A percentile compares a stretch with the other conserved stretches of the same genome.
phyloP scores from a whole-genome alignment of 116 monocot species.

The Thalassia testudinum region DNA sequence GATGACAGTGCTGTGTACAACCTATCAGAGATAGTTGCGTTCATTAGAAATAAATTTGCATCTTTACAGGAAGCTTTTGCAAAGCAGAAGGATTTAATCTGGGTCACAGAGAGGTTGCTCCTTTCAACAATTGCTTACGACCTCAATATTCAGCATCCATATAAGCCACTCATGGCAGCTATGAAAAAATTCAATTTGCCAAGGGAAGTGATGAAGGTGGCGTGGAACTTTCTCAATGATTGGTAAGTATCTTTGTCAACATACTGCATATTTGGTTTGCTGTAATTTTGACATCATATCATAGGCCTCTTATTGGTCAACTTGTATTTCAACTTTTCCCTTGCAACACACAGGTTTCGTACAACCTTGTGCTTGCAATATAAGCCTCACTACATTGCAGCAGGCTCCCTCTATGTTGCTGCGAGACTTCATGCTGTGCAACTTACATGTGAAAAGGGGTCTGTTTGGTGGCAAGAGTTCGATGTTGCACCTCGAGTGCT shows the following conservation, averaged over 20 bases:
- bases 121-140: constrained; percentile 15
- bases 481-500: constrained; percentile 62
- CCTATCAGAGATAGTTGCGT: neutral
- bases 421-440: constrained; percentile 70
- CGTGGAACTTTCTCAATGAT: constrained; percentile 27
- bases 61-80: constrained; percentile 9
- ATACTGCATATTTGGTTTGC: constrained; percentile 4
- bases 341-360: constrained; percentile 31
- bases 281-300: constrained; percentile 9
- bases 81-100: constrained; percentile 21
- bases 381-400: constrained; percentile 83
- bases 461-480: constrained; percentile 88
- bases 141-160: constrained; percentile 17
- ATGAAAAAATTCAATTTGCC: constrained; percentile 15
- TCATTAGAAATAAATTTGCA: neutral
- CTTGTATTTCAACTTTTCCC: neutral
- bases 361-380: constrained; percentile 83
- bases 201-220: constrained; percentile 7
- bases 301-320: neutral
- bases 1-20: neutral
- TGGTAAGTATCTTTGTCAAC: constrained; percentile 9
- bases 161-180: constrained; percentile 18
- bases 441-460: constrained; percentile 63
- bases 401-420: constrained; percentile 82
- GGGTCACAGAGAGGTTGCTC: constrained; percentile 12